phyloP scores from a whole-genome alignment of 2,329 filamentous ascomycete species.

The Ceratocystis eucalypticola region DNA sequence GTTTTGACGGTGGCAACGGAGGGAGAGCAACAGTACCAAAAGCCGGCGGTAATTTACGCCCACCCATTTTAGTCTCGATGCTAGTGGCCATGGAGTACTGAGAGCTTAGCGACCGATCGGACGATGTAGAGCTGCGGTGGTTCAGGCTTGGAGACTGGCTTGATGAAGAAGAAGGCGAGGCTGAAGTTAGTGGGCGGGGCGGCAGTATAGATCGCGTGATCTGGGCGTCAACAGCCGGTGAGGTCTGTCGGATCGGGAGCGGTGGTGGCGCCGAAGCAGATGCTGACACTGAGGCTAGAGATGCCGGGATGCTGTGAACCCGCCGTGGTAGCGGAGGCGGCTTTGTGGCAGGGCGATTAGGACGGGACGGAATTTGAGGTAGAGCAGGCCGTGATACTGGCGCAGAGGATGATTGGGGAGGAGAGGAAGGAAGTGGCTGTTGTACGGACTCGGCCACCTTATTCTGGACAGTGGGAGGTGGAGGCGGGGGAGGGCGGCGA shows the following conservation, averaged over 20 bases:
- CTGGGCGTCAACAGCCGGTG: not conserved
- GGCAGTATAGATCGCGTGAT: not conserved
- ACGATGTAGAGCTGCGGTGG: conserved; percentile 44
- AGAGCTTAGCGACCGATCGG: conserved; percentile 42
- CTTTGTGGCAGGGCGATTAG: conserved; percentile 26
- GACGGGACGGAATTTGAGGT: conserved; percentile 30
- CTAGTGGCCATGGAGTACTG: conserved; percentile 39
- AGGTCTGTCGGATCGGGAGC: not conserved
- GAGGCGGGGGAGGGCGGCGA: conserved; percentile 26
- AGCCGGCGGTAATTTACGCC: conserved; percentile 41
- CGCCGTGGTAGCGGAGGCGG: conserved; percentile 26
- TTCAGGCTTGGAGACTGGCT: conserved; percentile 18
- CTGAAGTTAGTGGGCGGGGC: not conserved
- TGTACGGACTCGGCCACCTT: not conserved
- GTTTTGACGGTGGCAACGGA: conserved; percentile 40
- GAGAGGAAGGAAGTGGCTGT: not conserved
- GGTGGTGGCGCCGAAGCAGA: not conserved
- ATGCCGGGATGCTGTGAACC: conserved; percentile 18
- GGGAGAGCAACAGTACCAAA: conserved; percentile 45
- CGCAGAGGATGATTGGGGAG: not conserved
- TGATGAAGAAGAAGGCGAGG: not conserved
- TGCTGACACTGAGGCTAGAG: not conserved
- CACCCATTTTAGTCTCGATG: conserved; percentile 29
- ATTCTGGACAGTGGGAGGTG: conserved; percentile 1
- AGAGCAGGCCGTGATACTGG: conserved; percentile 26